These are phyloP conservation scores for Myrmaecium sp. DNA, from an alignment of 2,329 filamentous ascomycete genomes.

Conservation along the genomic window DNA sequence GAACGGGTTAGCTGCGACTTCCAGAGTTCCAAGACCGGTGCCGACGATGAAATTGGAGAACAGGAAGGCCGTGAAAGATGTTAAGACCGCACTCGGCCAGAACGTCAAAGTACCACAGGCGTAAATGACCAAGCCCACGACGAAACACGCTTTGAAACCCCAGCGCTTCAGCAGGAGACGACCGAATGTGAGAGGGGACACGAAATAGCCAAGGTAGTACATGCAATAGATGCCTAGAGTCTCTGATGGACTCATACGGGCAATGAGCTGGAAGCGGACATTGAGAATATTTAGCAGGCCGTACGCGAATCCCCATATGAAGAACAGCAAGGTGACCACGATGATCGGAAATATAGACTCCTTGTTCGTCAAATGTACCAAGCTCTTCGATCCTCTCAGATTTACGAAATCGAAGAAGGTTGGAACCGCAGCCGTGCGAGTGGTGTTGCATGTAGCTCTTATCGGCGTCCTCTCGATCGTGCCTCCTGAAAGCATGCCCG, in stretches of 20 bases:
- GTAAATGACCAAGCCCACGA: conserved; percentile 43
- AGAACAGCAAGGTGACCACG: conserved; percentile 65
- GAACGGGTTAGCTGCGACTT: conserved; percentile 45
- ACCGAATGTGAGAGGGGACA: conserved; percentile 53
- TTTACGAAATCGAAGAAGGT: conserved; percentile 66
- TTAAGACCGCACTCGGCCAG: conserved; percentile 47
- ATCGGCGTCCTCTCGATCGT: conserved; percentile 16
- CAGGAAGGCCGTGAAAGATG: conserved; percentile 42
- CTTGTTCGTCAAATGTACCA: conserved; percentile 44
- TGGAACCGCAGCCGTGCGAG: conserved; percentile 18
- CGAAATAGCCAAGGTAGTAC: conserved; percentile 56
- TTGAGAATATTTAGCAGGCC: conserved; percentile 74
- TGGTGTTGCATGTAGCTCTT: conserved; percentile 23
- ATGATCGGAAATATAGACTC: conserved; percentile 58
- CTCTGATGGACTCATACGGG: conserved; percentile 43
- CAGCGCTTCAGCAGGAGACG: conserved; percentile 37
- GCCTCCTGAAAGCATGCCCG: conserved; percentile 26
- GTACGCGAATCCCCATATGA: conserved; percentile 83
- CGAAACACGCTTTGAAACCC: conserved; percentile 47
- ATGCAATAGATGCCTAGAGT: conserved; percentile 50
- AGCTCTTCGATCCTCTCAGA: conserved; percentile 46
- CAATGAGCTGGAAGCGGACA: conserved; percentile 45
- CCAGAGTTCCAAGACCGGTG: conserved; percentile 40
- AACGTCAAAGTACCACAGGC: conserved; percentile 44
- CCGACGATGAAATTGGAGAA: conserved; percentile 47